Evolutionary conservation across 768 basidiomycete genomes (phyloP), one percentile per base, ranked within the genome.

Genomic region (Amanita pallidorosea): DNA sequence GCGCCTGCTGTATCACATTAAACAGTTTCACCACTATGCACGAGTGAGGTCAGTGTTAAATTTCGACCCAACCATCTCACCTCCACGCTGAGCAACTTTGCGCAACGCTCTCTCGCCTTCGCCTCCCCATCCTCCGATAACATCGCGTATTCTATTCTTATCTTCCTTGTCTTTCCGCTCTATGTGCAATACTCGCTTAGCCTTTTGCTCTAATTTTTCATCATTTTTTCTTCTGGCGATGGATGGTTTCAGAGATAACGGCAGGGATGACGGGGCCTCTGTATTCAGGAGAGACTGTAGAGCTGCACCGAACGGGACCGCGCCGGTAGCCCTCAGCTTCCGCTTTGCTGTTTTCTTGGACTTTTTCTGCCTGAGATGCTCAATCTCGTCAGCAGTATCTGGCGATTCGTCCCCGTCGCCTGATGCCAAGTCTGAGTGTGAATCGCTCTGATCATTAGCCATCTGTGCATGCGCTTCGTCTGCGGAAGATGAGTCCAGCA

Each of bases 61-160:
- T 37, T 46, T 53, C 20, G 49, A 52, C 13, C n/a, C 2, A 8
- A 11, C 22, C 11, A 35, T 58, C 77, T 46, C 63, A 87, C 87
- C 87, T 66, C 87, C 87, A 63, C 87, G 72, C 68, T 84, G 96
- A 56, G 83, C 95, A 65, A 77, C 89, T 73, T 85, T 97, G 63
- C 76, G 79, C 60, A 81, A 70, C 53, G 75, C 83, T 65, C 78
- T 77, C 70, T 83, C 90, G 65, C 77, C 79, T 65, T 88, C 86
- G 11, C 77, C 85, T 27, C 87, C 93, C 93, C 92, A 96, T 37
- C 90, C 91, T 52, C 83, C 88, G 61, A 87, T 89, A 13, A 81
- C 79, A 62, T 85, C 83, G 36, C 68, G 75, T 56, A 85, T 74
- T 51, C 79, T 69, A 11, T 79, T 78, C 55, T 71, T 80, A 55